These are phyloP conservation scores for Plasmodium gonderi DNA, from an alignment of 169 alveolate genomes.

Conservation along the genomic window DNA sequence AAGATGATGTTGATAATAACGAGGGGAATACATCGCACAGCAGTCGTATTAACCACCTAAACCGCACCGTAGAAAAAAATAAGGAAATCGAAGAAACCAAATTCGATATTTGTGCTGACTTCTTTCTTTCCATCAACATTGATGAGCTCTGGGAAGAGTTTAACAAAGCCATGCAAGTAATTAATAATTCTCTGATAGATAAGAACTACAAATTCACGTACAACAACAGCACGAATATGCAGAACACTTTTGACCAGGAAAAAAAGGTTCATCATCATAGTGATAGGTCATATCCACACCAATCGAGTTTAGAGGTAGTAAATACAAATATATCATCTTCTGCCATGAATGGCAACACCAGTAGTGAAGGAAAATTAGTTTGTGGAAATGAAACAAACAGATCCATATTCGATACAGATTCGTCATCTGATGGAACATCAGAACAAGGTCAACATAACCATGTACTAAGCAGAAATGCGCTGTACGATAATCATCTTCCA, in stretches of 20 bases:
- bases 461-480: neutral
- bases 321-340: neutral
- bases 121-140: conserved; percentile 55
- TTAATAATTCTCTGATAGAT: conserved; percentile 49
- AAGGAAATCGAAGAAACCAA: conserved; percentile 43
- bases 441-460: neutral
- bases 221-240: neutral
- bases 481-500: neutral
- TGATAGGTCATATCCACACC: neutral
- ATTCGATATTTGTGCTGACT: conserved; percentile 63
- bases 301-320: neutral
- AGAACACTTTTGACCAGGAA: neutral
- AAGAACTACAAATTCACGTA: conserved; percentile 43
- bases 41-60: neutral
- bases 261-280: neutral
- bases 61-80: neutral
- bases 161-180: conserved; percentile 73
- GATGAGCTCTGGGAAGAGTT: conserved; percentile 67
- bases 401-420: conserved; percentile 11
- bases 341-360: neutral
- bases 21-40: no score
- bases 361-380: neutral
- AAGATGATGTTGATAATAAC: no score
- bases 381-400: neutral
- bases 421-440: conserved; percentile 15